Conservation (phyloP, 805 yeast species). For the Saturnispora kantuleensis region DNA sequence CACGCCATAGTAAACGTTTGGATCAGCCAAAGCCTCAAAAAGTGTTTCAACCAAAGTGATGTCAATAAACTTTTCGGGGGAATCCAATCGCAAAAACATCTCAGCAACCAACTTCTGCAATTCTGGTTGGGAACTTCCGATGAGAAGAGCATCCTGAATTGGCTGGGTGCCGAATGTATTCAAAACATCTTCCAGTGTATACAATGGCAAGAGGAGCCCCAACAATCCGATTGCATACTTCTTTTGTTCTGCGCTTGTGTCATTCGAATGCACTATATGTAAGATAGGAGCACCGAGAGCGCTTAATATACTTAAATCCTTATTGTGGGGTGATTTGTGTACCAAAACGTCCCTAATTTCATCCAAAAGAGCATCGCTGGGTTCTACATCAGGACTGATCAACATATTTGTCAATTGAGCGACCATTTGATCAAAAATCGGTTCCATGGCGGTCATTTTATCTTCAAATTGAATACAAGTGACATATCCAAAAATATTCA, state of each 20-base stretch:
- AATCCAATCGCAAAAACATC: constrained; percentile 21
- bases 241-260: constrained; percentile 17
- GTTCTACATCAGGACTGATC: constrained; percentile 4
- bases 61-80: constrained; percentile 18
- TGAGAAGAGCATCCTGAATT: constrained; percentile 20
- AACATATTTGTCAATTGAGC: constrained; percentile 14
- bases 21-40: constrained; percentile 17
- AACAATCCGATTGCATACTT: constrained; percentile 16
- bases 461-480: not conserved
- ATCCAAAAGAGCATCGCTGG: constrained; percentile 14
- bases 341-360: constrained; percentile 9
- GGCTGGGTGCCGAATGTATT: constrained; percentile 18
- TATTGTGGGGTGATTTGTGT: not conserved
- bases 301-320: constrained; percentile 1
- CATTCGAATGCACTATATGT: constrained; percentile 18
- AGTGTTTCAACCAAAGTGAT: constrained; percentile 12
- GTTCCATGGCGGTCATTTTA: constrained; percentile 12
- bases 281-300: constrained; percentile 17
- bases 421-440: constrained; percentile 12
- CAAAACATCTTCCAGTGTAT: constrained; percentile 23
- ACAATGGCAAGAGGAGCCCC: constrained; percentile 19
- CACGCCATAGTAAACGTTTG: constrained; percentile 15
- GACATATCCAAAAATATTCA: too few relatives aligned
- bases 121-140: constrained; percentile 18
- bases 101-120: constrained; percentile 21